Evolutionary conservation across 75 land plant species (phyloP), one percentile per base, ranked within the genome.

Genomic region (Adiantum capillusveneris): DNA sequence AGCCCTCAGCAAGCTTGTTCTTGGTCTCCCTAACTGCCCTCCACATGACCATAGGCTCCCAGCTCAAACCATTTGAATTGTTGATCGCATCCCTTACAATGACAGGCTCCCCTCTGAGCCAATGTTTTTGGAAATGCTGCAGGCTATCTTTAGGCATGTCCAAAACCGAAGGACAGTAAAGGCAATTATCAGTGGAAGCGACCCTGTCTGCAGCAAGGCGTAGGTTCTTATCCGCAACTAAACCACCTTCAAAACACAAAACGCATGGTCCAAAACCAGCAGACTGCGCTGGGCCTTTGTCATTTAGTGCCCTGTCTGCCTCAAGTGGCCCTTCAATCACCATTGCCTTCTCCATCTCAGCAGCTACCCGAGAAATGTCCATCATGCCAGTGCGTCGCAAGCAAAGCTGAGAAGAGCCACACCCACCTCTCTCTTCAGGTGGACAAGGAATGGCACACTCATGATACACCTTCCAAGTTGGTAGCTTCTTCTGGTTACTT

Each of bases 21-120:
- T 46, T 46, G 11, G 72, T 81, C 60, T 86, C 96, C 27, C 69
- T 72, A 25, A 90, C 81, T 16, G 83, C 88, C 31, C 82, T 79
- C 88, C 81, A 84, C 68, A 95, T 77, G 43, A 63, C 76, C 80
- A 63, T 60, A 11, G 99, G 99, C 34, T 90, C 88, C 99, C 99
- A 95, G 66, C 79, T 81, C 41, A 84, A 62, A 53, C 76, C 73
- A 6, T 72, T 74, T 19, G 79, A 62, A 25, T 50, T 59, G 46
- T 84, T 84, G 62, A 68, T 63, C 16, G 82, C 85, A 65, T 80
- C 62, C 49, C 79, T 81, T 6, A 95, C 84, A 60, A 95, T 67
- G 31, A 95, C 76, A 14, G 96, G 96, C 56, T 86, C 68, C 43
- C 96, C 96, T 52, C 42, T 73, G 25, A 37, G 59, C 99, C 99